Conservation (phyloP, 805 yeast genomes). For the Torulaspora franciscae region DNA sequence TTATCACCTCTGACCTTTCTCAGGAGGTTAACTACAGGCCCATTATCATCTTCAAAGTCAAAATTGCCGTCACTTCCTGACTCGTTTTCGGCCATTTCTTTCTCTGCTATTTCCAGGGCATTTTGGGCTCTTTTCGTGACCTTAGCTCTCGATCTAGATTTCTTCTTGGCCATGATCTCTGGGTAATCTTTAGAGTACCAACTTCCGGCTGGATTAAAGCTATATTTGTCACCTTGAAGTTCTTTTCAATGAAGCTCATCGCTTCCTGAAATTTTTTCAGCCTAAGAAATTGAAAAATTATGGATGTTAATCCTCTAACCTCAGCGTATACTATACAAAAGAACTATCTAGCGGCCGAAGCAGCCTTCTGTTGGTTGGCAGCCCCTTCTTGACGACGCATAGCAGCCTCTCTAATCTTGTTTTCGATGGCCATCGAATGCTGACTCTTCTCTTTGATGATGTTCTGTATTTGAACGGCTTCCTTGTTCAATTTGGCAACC, state of each 20-base stretch:
- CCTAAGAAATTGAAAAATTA: not conserved
- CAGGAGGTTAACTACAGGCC: constrained; percentile 39
- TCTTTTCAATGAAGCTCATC: constrained; percentile 8
- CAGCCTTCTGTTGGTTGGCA: constrained; percentile 4
- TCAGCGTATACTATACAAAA: not conserved
- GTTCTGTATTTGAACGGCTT: constrained; percentile 65
- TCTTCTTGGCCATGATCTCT: constrained; percentile 29
- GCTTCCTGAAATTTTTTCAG: constrained; percentile 6
- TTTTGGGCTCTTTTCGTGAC: constrained; percentile 40
- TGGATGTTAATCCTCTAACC: not conserved
- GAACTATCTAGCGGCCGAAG: constrained; percentile 1
- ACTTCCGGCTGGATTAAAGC: constrained; percentile 13
- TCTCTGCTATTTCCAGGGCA: constrained; percentile 49
- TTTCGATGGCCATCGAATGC: constrained; percentile 32
- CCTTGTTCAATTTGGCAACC: constrained; percentile 64
- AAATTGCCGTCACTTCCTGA: constrained; percentile 35
- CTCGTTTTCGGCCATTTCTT: constrained; percentile 34
- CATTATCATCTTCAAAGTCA: constrained; percentile 26
- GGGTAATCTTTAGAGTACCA: constrained; percentile 31
- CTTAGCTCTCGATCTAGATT: constrained; percentile 30
- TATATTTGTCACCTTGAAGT: constrained; percentile 3
- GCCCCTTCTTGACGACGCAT: constrained; percentile 33
- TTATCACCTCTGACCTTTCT: constrained; percentile 27
- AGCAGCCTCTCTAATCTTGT: constrained; percentile 31
- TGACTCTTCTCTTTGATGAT: constrained; percentile 73